Conservation (phyloP, 257 asterid species). For the Gentiana macrophylla region DNA sequence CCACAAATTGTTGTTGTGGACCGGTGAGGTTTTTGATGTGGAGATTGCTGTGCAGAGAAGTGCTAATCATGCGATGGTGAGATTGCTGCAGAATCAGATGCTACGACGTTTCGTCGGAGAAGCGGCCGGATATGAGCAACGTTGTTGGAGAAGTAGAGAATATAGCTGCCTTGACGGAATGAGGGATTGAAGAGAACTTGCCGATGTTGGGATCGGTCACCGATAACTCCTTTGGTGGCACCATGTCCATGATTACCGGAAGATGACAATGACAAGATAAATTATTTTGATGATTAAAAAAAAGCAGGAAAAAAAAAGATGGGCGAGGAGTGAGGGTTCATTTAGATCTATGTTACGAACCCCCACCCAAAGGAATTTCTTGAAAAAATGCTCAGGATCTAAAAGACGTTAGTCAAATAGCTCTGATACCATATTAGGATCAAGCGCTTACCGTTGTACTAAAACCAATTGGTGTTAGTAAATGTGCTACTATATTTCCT, state of each 20-base stretch:
- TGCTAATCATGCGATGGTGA: slow-evolving; percentile 56
- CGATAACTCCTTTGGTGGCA: slow-evolving; percentile 39
- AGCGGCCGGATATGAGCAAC: slow-evolving; percentile 50
- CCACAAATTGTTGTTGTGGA: slow-evolving; percentile 24
- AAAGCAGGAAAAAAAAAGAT: too few species aligned
- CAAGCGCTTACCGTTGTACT: too few species aligned
- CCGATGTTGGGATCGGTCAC: slow-evolving; percentile 26
- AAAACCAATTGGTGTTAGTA: too few species aligned
- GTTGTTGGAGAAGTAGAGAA: slow-evolving; percentile 50
- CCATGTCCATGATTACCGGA: slow-evolving; percentile 18
- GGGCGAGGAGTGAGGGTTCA: too few species aligned
- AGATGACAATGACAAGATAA: too few species aligned
- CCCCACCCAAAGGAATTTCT: too few species aligned
- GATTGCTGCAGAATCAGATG: slow-evolving; percentile 49
- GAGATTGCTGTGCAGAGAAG: slow-evolving; percentile 61
- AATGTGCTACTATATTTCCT: too few species aligned
- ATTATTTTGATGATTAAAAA: too few species aligned
- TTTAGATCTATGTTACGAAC: too few species aligned
- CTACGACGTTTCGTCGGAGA: slow-evolving; percentile 51
- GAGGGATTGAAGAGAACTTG: slow-evolving; percentile 53
- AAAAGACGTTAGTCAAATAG: too few species aligned
- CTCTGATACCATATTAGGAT: too few species aligned
- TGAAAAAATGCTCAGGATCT: too few species aligned
- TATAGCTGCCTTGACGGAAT: slow-evolving; percentile 22
- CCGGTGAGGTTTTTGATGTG: slow-evolving; percentile 75